These are phyloP conservation scores for Straminergon stramineum DNA, from an alignment of 225 moss, liverwort and hornwort species.

Conservation along the genomic window DNA sequence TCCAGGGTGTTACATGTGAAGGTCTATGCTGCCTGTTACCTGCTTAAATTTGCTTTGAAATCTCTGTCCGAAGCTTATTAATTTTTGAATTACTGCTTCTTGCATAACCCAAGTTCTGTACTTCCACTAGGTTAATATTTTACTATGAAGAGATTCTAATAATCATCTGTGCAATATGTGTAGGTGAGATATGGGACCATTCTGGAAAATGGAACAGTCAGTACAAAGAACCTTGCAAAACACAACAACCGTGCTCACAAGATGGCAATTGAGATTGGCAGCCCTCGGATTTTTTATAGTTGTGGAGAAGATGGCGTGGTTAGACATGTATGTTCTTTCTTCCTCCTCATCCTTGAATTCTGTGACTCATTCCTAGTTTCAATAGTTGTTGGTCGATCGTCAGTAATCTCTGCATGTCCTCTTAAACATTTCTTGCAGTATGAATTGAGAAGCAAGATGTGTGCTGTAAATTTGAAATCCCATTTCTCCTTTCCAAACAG, in stretches of 20 bases:
- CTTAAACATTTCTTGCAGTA: neutral
- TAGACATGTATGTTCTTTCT: slow-evolving; percentile 25
- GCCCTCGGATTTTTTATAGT: slow-evolving; percentile 71
- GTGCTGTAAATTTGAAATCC: neutral
- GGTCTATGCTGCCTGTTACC: neutral
- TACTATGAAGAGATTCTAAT: neutral
- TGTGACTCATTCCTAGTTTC: neutral
- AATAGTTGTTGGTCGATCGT: neutral
- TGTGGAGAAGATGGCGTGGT: slow-evolving; percentile 59
- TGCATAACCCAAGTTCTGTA: neutral
- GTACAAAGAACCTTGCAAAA: slow-evolving; percentile 60
- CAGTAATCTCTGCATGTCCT: neutral
- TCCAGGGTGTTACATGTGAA: neutral
- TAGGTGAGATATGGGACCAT: slow-evolving; percentile 77
- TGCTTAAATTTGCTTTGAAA: neutral
- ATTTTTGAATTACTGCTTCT: neutral
- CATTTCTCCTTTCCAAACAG: neutral
- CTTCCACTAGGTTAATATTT: neutral
- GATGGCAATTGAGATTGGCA: slow-evolving; percentile 81
- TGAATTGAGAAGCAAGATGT: neutral
- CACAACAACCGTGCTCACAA: slow-evolving; percentile 69
- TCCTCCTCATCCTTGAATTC: neutral
- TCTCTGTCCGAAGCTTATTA: neutral
- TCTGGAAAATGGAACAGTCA: slow-evolving; percentile 58
- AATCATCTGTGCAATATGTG: neutral